A percentile compares a stretch with the other conserved stretches of the same genome.
phyloP scores from a whole-genome alignment of 371 early-diverging fungal species.

The Parasitella parasitica region DNA sequence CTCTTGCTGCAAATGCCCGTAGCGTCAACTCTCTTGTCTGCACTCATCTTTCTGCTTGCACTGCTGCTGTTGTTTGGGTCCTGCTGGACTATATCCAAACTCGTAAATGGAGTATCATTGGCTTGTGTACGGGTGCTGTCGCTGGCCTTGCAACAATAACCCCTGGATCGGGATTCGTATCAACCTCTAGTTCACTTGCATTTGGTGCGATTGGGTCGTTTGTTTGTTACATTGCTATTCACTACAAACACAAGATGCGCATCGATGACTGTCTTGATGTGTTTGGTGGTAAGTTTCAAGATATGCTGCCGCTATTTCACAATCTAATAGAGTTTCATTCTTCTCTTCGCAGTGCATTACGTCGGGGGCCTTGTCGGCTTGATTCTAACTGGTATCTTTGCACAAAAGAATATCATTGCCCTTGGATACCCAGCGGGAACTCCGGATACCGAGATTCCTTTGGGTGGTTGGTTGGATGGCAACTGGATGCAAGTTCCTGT shows the following conservation, averaged over 20 bases:
- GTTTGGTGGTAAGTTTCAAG: slow-evolving; percentile 36
- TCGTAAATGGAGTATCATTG: slow-evolving; percentile 72
- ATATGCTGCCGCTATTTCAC: no score
- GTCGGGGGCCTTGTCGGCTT: slow-evolving; percentile 74
- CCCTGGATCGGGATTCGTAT: slow-evolving; percentile 76
- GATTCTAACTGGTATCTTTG: slow-evolving; percentile 74
- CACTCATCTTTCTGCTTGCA: slow-evolving; percentile 71
- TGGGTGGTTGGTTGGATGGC: slow-evolving; percentile 69
- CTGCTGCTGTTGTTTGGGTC: slow-evolving; percentile 73
- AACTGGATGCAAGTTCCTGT: slow-evolving; percentile 64
- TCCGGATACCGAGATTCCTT: slow-evolving; percentile 37
- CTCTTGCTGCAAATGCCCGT: slow-evolving; percentile 69
- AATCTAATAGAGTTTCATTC: background rate
- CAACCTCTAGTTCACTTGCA: slow-evolving; percentile 66
- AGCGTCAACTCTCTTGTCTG: slow-evolving; percentile 70
- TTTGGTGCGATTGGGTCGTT: slow-evolving; percentile 66
- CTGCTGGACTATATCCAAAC: slow-evolving; percentile 63
- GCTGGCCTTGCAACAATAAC: slow-evolving; percentile 81
- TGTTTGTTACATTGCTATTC: slow-evolving; percentile 64
- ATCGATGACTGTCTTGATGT: slow-evolving; percentile 80
- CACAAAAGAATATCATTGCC: slow-evolving; percentile 56
- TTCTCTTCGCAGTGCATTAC: slow-evolving; percentile 51
- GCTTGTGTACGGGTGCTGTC: slow-evolving; percentile 83
- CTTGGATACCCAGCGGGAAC: slow-evolving; percentile 64
- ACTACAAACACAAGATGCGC: slow-evolving; percentile 62